Evolutionary conservation across 2,329 filamentous ascomycete genomes (phyloP).

Genomic region (Hortaea sp.): DNA sequence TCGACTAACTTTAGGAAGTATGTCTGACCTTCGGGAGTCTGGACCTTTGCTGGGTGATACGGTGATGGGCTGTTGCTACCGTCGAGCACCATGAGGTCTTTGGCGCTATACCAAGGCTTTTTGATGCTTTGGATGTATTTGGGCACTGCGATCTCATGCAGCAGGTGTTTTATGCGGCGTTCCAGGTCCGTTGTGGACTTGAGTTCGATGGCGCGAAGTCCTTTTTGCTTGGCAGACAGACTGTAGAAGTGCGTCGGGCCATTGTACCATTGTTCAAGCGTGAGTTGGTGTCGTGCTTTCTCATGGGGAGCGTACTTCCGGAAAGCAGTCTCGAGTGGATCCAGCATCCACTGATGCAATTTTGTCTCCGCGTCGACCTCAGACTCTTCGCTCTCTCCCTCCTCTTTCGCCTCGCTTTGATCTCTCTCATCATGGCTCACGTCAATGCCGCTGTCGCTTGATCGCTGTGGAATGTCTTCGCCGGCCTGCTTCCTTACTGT

Average conservation of each 20-base stretch:
- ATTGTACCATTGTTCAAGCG: conserved; percentile 24
- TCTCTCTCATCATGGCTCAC: conserved; percentile 5
- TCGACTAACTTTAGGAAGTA: conserved; percentile 28
- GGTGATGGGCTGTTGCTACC: conserved; percentile 16
- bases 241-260: conserved; percentile 21
- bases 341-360: conserved; percentile 23
- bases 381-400: not conserved
- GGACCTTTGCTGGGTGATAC: conserved; percentile 17
- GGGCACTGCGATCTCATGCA: conserved; percentile 22
- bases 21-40: conserved; percentile 5
- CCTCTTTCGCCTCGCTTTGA: not conserved
- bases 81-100: conserved; percentile 17
- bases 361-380: conserved; percentile 15
- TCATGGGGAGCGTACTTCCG: conserved; percentile 6
- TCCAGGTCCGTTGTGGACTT: conserved; percentile 12
- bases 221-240: conserved; percentile 9
- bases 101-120: conserved; percentile 14
- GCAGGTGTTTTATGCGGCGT: conserved; percentile 14
- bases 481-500: conserved; percentile 13
- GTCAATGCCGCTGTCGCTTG: conserved; percentile 21
- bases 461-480: conserved; percentile 8
- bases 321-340: conserved; percentile 12
- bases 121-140: conserved; percentile 24
- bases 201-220: conserved; percentile 16
- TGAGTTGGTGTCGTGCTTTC: conserved; percentile 5